phyloP scores from a whole-genome alignment of 441 rosid species.

The Gossypium trilobum region DNA sequence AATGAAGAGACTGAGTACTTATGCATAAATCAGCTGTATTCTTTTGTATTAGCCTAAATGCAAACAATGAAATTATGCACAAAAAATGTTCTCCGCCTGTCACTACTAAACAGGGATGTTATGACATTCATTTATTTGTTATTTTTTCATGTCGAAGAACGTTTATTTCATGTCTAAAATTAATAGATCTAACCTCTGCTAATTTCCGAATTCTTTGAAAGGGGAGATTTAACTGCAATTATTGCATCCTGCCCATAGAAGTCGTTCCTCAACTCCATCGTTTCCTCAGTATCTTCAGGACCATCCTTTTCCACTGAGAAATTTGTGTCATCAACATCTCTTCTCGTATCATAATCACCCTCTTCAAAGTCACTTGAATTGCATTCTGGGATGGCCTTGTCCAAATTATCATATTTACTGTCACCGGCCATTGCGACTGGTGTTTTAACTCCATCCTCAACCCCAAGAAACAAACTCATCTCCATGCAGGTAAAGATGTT shows the following conservation, averaged over 20 bases:
- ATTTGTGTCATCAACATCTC: background rate
- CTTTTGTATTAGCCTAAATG: background rate
- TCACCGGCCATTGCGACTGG: background rate
- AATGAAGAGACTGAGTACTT: background rate
- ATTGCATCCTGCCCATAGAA: background rate
- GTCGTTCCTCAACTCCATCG: background rate
- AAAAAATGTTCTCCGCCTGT: no score
- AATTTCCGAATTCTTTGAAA: background rate
- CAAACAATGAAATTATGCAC: background rate
- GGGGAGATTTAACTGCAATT: slow-evolving; percentile 2
- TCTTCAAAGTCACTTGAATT: background rate
- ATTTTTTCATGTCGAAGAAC: no score
- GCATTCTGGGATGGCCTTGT: background rate
- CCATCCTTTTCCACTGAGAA: background rate
- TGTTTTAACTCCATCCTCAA: slow-evolving; percentile 11
- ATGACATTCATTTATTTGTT: no score
- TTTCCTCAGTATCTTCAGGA: background rate
- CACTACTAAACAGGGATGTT: no score
- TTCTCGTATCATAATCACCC: background rate
- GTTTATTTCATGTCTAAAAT: slow-evolving; percentile 3
- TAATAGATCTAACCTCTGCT: slow-evolving; percentile 15
- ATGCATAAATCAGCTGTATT: background rate
- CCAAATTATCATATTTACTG: background rate
- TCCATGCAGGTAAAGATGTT: background rate
- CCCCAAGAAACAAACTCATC: slow-evolving; percentile 15